Evolutionary conservation across 305 asterid species (phyloP).

Genomic region (Vinca major): DNA sequence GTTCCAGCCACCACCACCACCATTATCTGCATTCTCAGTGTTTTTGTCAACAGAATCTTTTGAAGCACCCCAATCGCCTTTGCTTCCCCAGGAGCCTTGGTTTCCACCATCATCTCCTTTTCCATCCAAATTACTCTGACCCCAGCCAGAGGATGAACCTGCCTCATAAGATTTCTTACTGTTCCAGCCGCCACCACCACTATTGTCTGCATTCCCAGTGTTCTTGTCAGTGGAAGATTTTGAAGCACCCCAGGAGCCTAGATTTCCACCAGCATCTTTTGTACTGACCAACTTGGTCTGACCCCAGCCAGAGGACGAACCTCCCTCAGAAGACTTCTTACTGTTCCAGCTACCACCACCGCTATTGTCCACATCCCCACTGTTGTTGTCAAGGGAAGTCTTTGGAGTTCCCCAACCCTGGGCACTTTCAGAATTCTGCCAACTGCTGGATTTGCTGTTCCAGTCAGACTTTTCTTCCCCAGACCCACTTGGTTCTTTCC

Average conservation of each 20-base stretch:
- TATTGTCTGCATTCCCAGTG: too few relatives aligned
- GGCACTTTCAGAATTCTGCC: neutral
- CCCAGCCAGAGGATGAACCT: too few relatives aligned
- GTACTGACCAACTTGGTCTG: too few relatives aligned
- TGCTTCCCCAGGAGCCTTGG: conserved; percentile 4
- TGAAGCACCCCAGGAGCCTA: conserved; percentile 20
- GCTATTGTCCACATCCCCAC: conserved; percentile 6
- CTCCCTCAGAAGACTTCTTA: too few relatives aligned
- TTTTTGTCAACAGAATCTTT: conserved; percentile 22
- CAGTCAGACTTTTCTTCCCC: conserved; percentile 33
- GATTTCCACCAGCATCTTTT: too few relatives aligned
- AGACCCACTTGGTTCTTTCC: conserved; percentile 18
- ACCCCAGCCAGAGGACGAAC: too few relatives aligned
- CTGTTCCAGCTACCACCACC: neutral
- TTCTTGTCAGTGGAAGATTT: conserved; percentile 22
- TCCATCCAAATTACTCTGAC: too few relatives aligned
- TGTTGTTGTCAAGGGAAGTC: neutral
- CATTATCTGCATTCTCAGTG: conserved; percentile 6
- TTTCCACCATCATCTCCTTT: too few relatives aligned
- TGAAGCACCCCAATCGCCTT: conserved; percentile 24
- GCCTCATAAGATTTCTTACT: too few relatives aligned
- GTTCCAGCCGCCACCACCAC: too few relatives aligned
- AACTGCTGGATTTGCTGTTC: conserved; percentile 22
- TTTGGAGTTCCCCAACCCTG: too few relatives aligned
- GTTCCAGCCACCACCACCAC: neutral